Evolutionary conservation across 2,329 filamentous ascomycete species (phyloP), one percentile per base, ranked within the genome.

Genomic region (Capronia coronata): DNA sequence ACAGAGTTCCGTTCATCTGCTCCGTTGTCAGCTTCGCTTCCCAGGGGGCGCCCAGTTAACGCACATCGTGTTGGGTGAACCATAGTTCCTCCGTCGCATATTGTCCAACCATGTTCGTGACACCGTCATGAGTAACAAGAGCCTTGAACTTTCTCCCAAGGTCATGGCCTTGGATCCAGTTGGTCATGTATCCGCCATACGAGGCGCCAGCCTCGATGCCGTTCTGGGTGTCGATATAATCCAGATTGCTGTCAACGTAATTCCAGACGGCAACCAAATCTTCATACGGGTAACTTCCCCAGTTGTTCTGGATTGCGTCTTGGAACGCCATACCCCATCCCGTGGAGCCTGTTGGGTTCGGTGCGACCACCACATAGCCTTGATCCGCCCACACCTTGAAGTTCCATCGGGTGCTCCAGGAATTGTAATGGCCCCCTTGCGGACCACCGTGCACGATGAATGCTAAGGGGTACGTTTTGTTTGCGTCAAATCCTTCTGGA

Each of bases 121-220:
- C 84, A 41, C 89, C 89, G 59, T 95, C 88, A 64, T 95, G 89
- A 61, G 83, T 89, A 22, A 94, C 88, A 2, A 96, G 75, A 0
- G 88, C 88, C 67, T 87, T 87, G 77, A 96, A 94, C 59, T 84
- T 81, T 22, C 87, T 81, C 16, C 88, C 89, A 0, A 96, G 76
- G 1, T 80, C 76, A 55, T 93, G 85, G 6, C 90, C 90, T 68
- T 95, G 88, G 60, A 95, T 88, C 89, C 90, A 94, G 65, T 94
- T 77, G 62, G 68, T 65, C 64, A 77, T 76, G 61, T 69, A 72
- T 1, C 67, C 69, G 43, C 69, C 69, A 51, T 65, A 72, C 42
- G 63, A 67, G 40, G 67, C 68, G 13, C 69, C 69, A 2, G 67
- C 67, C 43, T 67, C 68, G 40, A 71, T 63, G n/a, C 64, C 66